Percentiles rank a stretch among this genome's conserved stretches.
Conservation (phyloP, 805 yeast genomes). For the Kodamaea kakaduensis region DNA sequence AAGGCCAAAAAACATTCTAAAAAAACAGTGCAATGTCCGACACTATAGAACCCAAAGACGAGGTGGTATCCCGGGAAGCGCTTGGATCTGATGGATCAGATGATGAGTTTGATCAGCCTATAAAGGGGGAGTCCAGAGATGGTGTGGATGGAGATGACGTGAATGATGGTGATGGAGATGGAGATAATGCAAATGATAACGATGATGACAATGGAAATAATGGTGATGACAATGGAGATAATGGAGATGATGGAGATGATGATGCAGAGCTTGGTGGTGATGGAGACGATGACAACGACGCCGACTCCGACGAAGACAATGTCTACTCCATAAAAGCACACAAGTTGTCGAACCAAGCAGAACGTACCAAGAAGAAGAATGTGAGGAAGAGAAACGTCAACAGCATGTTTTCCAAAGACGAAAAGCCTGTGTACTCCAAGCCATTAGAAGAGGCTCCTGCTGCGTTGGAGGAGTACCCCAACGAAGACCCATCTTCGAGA, state of each 20-base stretch:
- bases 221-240: conserved; percentile 2
- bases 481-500: conserved; percentile 38
- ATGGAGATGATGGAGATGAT: neutral
- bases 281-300: neutral
- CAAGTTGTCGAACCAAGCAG: conserved; percentile 13
- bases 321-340: conserved; percentile 22
- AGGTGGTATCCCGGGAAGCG: too few species aligned
- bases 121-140: neutral
- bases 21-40: too few species aligned
- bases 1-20: too few species aligned
- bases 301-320: conserved; percentile 20
- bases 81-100: too few species aligned
- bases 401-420: conserved; percentile 8
- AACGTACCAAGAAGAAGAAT: conserved; percentile 24
- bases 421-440: conserved; percentile 3
- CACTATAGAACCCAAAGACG: too few species aligned
- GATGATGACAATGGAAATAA: neutral
- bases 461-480: conserved; percentile 15
- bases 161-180: neutral
- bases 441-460: conserved; percentile 10
- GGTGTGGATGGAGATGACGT: conserved; percentile 1
- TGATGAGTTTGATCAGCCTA: too few species aligned
- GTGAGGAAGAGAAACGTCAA: conserved; percentile 20
- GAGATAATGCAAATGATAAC: neutral
- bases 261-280: neutral